These are phyloP conservation scores for Penicillium sp. DNA, from an alignment of 2,329 filamentous ascomycete genomes.

Conservation along the genomic window DNA sequence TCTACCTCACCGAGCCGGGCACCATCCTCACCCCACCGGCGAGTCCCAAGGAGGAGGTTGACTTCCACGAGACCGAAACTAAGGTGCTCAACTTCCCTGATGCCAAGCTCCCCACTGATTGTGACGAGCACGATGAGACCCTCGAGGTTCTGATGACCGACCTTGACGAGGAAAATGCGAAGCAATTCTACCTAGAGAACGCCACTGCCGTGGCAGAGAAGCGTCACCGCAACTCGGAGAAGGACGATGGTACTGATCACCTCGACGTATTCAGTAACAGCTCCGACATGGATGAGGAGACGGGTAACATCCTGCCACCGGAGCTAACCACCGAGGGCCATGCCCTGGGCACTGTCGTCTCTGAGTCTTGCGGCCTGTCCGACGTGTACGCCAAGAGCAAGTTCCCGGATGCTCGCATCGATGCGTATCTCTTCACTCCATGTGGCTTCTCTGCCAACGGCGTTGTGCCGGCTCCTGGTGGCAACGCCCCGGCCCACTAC, in stretches of 20 bases:
- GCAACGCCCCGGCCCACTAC: conserved; percentile 69
- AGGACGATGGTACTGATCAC: conserved; percentile 53
- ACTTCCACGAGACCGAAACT: conserved; percentile 53
- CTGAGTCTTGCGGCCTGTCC: conserved; percentile 82
- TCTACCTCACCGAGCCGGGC: conserved; percentile 90
- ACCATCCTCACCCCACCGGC: conserved; percentile 75
- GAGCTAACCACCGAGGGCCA: conserved; percentile 90
- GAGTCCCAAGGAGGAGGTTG: conserved; percentile 61
- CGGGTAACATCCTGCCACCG: conserved; percentile 55
- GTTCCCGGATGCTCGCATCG: conserved; percentile 90
- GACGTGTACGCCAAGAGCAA: conserved; percentile 81
- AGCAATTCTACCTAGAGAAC: conserved; percentile 69
- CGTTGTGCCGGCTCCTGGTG: conserved; percentile 75
- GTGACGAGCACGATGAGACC: conserved; percentile 46
- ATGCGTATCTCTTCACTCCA: conserved; percentile 93
- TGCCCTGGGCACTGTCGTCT: conserved; percentile 86
- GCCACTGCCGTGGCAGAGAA: conserved; percentile 88
- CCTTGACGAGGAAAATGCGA: conserved; percentile 62
- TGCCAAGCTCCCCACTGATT: conserved; percentile 21
- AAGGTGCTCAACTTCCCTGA: conserved; percentile 57
- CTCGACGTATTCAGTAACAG: conserved; percentile 78
- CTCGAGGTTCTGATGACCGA: conserved; percentile 68
- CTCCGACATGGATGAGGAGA: conserved; percentile 58
- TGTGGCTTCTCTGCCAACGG: conserved; percentile 98
- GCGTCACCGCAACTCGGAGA: conserved; percentile 69